Conservation (phyloP, 164 flowering plant species). For the Berberis thunbergii region DNA sequence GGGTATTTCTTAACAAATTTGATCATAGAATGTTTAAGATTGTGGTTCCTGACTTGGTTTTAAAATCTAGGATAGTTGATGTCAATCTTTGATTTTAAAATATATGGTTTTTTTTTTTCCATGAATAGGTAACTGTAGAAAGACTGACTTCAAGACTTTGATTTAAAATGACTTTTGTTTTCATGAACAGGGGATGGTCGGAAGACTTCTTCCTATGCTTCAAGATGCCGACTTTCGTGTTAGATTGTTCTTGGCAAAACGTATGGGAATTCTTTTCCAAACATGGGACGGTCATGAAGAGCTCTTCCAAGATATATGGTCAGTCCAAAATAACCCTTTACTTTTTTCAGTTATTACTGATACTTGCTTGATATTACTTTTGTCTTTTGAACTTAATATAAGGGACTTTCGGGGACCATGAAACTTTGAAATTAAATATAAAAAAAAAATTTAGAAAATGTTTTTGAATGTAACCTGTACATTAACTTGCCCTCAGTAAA, state of each 20-base stretch:
- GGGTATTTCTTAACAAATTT: too few relatives aligned
- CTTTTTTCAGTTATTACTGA: background rate
- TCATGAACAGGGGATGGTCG: slow-evolving; percentile 58
- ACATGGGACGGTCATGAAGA: slow-evolving; percentile 97
- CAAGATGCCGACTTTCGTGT: slow-evolving; percentile 88
- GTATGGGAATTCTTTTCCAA: slow-evolving; percentile 73
- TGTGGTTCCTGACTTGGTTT: too few relatives aligned
- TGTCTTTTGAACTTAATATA: background rate
- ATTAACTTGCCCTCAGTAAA: too few relatives aligned
- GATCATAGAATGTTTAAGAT: too few relatives aligned
- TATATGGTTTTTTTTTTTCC: background rate
- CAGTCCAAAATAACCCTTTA: slow-evolving; percentile 8
- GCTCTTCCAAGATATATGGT: slow-evolving; percentile 89
- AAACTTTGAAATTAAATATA: too few relatives aligned
- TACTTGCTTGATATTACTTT: background rate
- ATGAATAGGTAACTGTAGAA: background rate
- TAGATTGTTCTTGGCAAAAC: slow-evolving; percentile 57
- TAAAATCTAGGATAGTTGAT: too few relatives aligned
- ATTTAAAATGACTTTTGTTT: background rate
- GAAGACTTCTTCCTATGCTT: slow-evolving; percentile 58
- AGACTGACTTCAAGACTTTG: background rate
- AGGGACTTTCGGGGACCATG: too few relatives aligned
- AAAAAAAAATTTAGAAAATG: too few relatives aligned
- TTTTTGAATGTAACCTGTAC: too few relatives aligned
- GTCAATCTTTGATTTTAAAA: too few relatives aligned